phyloP scores from a whole-genome alignment of 1,139 yeast genomes.

The Pichia sp. region DNA sequence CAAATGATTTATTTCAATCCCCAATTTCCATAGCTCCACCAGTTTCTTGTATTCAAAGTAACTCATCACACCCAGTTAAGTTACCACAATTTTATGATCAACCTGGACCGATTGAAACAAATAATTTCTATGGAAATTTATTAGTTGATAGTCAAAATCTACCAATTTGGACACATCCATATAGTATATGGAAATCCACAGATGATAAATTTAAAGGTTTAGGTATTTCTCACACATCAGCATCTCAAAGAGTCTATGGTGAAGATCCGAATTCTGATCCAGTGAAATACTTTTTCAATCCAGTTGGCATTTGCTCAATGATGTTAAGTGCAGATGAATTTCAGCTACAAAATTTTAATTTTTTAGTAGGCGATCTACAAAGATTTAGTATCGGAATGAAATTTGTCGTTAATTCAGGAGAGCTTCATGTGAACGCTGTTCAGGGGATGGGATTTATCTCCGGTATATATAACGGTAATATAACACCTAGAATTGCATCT shows the following conservation, averaged over 20 bases:
- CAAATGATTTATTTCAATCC: slow-evolving; percentile 26
- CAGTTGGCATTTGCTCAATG: slow-evolving; percentile 31
- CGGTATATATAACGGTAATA: slow-evolving; percentile 44
- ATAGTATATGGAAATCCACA: slow-evolving; percentile 59
- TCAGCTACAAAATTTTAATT: slow-evolving; percentile 16
- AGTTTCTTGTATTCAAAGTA: slow-evolving; percentile 36
- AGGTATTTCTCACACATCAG: slow-evolving; percentile 62
- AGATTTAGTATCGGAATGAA: slow-evolving; percentile 27
- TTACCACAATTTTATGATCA: slow-evolving; percentile 37
- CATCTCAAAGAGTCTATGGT: slow-evolving; percentile 58
- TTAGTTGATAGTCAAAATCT: slow-evolving; percentile 58
- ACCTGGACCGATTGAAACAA: slow-evolving; percentile 57
- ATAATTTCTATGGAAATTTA: slow-evolving; percentile 78
- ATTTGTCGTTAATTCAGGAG: slow-evolving; percentile 16
- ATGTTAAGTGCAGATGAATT: slow-evolving; percentile 27
- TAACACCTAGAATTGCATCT: slow-evolving; percentile 51
- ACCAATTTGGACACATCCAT: slow-evolving; percentile 78
- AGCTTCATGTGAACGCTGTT: slow-evolving; percentile 34
- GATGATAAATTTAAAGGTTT: slow-evolving; percentile 43
- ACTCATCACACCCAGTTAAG: slow-evolving; percentile 37
- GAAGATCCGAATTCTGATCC: slow-evolving; percentile 36
- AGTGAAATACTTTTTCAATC: slow-evolving; percentile 30
- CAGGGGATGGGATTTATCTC: slow-evolving; percentile 73
- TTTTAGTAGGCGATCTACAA: slow-evolving; percentile 26
- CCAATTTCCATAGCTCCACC: slow-evolving; percentile 41